Evolutionary conservation across 441 rosid genomes (phyloP).

Genomic region (Adansonia madagascariensis): DNA sequence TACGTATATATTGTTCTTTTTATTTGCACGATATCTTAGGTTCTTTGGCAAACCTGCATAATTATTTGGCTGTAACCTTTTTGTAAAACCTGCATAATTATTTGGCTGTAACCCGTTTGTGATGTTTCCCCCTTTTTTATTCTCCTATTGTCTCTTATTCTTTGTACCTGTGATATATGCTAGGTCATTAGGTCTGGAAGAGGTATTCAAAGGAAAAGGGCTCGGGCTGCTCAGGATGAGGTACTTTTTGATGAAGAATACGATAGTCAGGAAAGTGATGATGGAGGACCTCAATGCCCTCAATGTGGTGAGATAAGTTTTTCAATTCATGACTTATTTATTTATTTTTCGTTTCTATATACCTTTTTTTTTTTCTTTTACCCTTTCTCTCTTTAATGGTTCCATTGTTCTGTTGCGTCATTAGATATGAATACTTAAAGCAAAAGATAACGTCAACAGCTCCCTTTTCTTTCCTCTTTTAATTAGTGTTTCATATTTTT

Average conservation of each 20-base stretch:
- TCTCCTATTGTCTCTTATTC: not conserved
- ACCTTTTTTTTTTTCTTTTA: not conserved
- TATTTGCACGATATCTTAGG: too few species aligned
- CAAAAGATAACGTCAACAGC: not conserved
- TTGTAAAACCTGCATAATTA: constrained; percentile 8
- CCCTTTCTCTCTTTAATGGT: constrained; percentile 1
- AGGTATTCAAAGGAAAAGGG: constrained; percentile 49
- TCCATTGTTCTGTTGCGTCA: not conserved
- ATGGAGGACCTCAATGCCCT: constrained; percentile 57
- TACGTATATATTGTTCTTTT: not conserved
- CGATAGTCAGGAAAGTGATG: constrained; percentile 44
- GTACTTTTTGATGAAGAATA: constrained; percentile 33
- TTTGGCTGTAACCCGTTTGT: constrained; percentile 21
- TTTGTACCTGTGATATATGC: constrained; percentile 17
- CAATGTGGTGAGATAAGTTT: constrained; percentile 74
- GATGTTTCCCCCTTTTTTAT: not conserved
- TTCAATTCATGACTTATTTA: not conserved
- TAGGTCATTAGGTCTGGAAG: constrained; percentile 69
- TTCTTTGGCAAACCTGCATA: too few species aligned
- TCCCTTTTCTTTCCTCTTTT: not conserved
- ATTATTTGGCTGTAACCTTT: too few species aligned
- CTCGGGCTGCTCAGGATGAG: constrained; percentile 31
- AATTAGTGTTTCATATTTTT: not conserved
- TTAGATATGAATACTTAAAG: not conserved
- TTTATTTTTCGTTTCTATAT: too few species aligned